Evolutionary conservation across 192 early-diverging fungal species (phyloP), one percentile per base, ranked within the genome.

Genomic region (Mortierella claussenii): DNA sequence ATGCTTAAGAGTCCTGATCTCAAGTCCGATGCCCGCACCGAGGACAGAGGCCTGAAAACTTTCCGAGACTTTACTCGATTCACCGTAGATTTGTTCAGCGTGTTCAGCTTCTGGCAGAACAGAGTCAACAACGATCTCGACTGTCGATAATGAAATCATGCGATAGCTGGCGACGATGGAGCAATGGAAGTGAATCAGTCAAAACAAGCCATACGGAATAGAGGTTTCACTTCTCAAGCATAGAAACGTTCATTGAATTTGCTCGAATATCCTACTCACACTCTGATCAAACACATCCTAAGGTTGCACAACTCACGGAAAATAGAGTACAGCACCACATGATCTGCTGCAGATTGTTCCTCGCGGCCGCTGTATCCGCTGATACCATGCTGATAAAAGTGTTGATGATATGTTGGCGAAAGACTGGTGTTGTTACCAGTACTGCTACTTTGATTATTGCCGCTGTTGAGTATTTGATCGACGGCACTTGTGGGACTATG

Each of bases 1-100:
- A 13, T 69, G 66, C 11, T 47, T 59, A 20, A 86, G 50, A 1
- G 76, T 50, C 7, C 46, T 54, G 31, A 86, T 71, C 42, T 86
- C 85, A 20, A 45, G 61, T 24, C 74, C 67, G 3, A 86, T 73
- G 0, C 80, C 81, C 2, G 52, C 2, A 3, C 82, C 85, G 3
- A 86, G 52, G n/a, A 86, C 53, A 2, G 59, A 58, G 7, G 52
- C 37, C 28, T 65, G 65, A 1, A 74, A 40, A 40, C 37, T 57
- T 4, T 59, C 54, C 0, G 60, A 23, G 3, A 45, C 20, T 46
- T 54, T 20, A 8, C 46, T 32, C 8, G 37, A 40, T 40, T 40
- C 37, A 0, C 65, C 62, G 18, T 64, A 62, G 4, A 46, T 36
- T 0, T 52, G 65, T 3, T 56, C 36, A 1, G 71, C 37, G 0